Evolutionary conservation across 805 yeast genomes (phyloP).

Genomic region (Metschnikowia vanudenii): DNA sequence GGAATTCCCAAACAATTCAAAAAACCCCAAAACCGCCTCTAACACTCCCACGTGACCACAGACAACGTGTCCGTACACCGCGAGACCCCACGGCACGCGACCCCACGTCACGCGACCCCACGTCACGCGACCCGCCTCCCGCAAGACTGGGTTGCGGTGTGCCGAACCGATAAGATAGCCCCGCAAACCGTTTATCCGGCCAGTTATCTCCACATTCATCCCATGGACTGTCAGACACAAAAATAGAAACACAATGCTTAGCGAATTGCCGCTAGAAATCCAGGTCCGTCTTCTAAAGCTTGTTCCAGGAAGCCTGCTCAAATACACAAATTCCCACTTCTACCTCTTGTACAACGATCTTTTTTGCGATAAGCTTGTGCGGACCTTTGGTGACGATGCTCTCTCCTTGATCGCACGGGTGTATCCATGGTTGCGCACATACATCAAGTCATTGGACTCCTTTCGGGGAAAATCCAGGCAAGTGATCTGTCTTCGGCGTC

Average conservation of each 20-base stretch:
- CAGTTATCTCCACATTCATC: no score
- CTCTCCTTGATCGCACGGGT: conserved; percentile 31
- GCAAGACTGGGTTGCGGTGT: no score
- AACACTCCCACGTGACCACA: no score
- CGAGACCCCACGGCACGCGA: no score
- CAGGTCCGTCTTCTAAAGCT: conserved; percentile 35
- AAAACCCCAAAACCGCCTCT: no score
- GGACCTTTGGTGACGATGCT: conserved; percentile 38
- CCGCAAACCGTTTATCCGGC: background rate
- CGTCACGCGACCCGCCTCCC: background rate
- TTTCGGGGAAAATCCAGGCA: conserved; percentile 30
- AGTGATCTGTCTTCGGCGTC: conserved; percentile 27
- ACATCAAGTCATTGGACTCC: conserved; percentile 39
- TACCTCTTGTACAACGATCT: conserved; percentile 51
- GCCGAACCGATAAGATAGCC: background rate
- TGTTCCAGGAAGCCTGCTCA: conserved; percentile 34
- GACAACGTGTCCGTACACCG: no score
- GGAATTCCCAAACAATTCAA: no score
- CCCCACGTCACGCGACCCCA: background rate
- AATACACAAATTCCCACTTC: conserved; percentile 40
- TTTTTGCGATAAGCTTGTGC: conserved; percentile 39
- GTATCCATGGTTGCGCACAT: conserved; percentile 38
- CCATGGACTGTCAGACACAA: no score
- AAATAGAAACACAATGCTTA: no score
- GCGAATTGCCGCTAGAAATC: conserved; percentile 43